A percentile compares a stretch with the other conserved stretches of the same genome.
phyloP scores from a whole-genome alignment of 148 eudicot species.

The Bassia scoparia region DNA sequence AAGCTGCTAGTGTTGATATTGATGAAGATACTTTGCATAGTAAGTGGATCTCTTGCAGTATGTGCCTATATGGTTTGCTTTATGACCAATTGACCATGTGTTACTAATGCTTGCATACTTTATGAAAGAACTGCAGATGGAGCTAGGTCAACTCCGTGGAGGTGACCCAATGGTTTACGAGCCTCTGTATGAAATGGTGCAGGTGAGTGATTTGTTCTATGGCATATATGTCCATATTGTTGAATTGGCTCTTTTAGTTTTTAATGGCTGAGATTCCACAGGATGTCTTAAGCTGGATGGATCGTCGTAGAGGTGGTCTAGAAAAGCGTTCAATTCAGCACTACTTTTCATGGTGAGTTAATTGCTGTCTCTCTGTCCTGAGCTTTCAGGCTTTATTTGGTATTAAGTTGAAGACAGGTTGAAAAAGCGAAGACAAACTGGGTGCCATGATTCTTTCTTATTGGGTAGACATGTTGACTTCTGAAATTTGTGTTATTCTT shows the following conservation, averaged over 20 bases:
- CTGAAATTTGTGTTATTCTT: not conserved
- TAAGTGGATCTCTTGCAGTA: constrained; percentile 41
- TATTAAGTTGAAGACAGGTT: constrained; percentile 2
- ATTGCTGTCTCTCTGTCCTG: not conserved
- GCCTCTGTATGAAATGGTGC: constrained; percentile 77
- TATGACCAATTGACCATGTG: not conserved
- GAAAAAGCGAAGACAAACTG: not conserved
- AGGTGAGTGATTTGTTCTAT: constrained; percentile 40
- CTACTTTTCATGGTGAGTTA: constrained; percentile 67
- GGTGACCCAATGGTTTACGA: constrained; percentile 48
- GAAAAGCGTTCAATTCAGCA: constrained; percentile 81
- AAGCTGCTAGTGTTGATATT: constrained; percentile 81
- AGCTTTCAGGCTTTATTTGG: not conserved
- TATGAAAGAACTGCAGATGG: constrained; percentile 66
- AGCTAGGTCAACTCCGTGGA: constrained; percentile 59
- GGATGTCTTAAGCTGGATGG: constrained; percentile 81
- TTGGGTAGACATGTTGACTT: not conserved
- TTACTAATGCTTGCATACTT: constrained; percentile 32
- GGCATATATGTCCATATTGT: not conserved
- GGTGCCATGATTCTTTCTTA: not conserved
- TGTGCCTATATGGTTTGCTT: not conserved
- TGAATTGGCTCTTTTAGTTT: not conserved
- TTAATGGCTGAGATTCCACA: constrained; percentile 21
- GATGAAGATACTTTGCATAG: constrained; percentile 66
- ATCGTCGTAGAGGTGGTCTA: constrained; percentile 47